Percentiles rank a stretch among this genome's conserved stretches.
Evolutionary conservation across 2,329 filamentous ascomycete genomes (phyloP).

Genomic region (Fusarium sp.): DNA sequence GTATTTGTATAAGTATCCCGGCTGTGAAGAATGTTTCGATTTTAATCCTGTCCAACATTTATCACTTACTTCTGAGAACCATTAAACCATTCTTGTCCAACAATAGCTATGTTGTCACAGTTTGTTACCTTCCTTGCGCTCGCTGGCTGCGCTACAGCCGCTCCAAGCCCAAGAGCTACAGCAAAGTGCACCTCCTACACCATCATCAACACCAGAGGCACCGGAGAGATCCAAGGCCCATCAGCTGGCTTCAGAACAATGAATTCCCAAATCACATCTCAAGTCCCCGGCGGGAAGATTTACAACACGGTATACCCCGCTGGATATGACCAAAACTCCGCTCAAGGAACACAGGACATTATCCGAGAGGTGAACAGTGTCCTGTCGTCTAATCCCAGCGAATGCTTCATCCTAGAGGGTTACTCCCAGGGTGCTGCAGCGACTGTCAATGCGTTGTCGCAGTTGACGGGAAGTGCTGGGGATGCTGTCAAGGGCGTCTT

Average conservation of each 20-base stretch:
- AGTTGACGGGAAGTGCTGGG: constrained; percentile 9
- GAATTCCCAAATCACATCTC: constrained; percentile 11
- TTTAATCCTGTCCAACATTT: no score
- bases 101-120: background rate
- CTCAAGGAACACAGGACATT: constrained; percentile 2
- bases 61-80: background rate
- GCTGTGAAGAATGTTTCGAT: background rate
- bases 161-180: background rate
- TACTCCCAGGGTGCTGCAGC: constrained; percentile 23
- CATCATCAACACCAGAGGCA: constrained; percentile 25
- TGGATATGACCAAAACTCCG: constrained; percentile 4
- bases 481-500: constrained; percentile 13
- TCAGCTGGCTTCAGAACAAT: constrained; percentile 21
- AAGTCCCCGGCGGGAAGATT: constrained; percentile 9
- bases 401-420: constrained; percentile 16
- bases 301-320: constrained; percentile 25
- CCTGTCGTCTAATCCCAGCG: background rate
- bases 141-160: background rate
- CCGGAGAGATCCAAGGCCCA: constrained; percentile 1
- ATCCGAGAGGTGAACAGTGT: constrained; percentile 11
- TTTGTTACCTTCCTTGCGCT: background rate
- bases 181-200: constrained; percentile 15
- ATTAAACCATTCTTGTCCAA: background rate
- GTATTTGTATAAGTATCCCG: background rate
- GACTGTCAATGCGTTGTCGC: constrained; percentile 10